Conservation (phyloP, 768 basidiomycete genomes). For the Calocybe gangraenosa region DNA sequence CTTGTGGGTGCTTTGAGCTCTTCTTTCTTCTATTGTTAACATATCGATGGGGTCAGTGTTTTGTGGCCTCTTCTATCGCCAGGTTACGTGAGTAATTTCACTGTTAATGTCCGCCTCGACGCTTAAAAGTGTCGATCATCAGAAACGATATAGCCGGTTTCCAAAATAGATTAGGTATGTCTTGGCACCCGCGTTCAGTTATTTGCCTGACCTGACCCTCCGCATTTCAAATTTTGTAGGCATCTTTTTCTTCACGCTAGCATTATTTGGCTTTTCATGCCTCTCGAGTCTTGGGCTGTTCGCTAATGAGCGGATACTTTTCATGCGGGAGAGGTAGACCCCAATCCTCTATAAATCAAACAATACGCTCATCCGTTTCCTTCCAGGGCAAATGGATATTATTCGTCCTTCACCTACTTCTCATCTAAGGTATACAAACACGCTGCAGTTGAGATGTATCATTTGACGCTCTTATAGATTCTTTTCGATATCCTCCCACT, state of each 20-base stretch:
- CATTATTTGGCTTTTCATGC: constrained; percentile 95
- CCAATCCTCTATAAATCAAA: neutral
- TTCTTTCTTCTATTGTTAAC: neutral
- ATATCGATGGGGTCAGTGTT: constrained; percentile 58
- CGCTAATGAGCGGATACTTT: constrained; percentile 91
- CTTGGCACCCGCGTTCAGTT: neutral
- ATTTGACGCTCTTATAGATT: constrained; percentile 41
- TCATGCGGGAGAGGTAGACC: constrained; percentile 93
- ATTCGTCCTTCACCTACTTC: constrained; percentile 96
- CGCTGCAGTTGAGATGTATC: neutral
- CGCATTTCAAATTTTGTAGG: constrained; percentile 38
- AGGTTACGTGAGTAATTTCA: constrained; percentile 57
- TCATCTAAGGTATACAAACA: constrained; percentile 67
- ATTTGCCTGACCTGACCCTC: no score
- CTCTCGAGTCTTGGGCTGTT: constrained; percentile 91
- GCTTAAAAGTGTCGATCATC: constrained; percentile 1
- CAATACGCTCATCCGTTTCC: neutral
- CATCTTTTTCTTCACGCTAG: constrained; percentile 96
- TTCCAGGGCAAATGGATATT: constrained; percentile 91
- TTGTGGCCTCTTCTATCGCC: constrained; percentile 91
- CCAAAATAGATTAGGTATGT: constrained; percentile 86
- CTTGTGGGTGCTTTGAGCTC: constrained; percentile 51
- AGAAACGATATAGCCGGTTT: constrained; percentile 95
- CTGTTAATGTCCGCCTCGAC: neutral
- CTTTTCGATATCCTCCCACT: constrained; percentile 96